phyloP scores from a whole-genome alignment of 441 rosid species.

The Aquilaria agallochum region DNA sequence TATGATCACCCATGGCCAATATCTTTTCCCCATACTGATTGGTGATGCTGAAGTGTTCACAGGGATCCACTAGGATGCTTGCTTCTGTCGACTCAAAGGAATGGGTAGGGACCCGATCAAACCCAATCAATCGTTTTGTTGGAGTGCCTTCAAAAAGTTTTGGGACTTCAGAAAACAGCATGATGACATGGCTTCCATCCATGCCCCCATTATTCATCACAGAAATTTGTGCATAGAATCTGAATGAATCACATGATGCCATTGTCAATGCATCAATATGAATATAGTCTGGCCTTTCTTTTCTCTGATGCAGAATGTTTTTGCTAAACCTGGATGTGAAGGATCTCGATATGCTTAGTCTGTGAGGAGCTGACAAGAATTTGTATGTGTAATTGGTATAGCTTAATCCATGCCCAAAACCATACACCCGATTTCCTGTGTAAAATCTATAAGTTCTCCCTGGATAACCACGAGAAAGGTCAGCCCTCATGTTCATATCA shows the following conservation, averaged over 20 bases:
- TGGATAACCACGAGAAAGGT: conserved; percentile 52
- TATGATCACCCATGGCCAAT: conserved; percentile 55
- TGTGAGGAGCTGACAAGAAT: conserved; percentile 56
- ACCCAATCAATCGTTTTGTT: conserved; percentile 68
- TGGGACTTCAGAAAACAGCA: conserved; percentile 61
- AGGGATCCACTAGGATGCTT: conserved; percentile 65
- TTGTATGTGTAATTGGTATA: conserved; percentile 55
- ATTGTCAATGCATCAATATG: conserved; percentile 23
- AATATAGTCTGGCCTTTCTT: conserved; percentile 24
- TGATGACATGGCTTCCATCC: conserved; percentile 71
- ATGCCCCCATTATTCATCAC: conserved; percentile 57
- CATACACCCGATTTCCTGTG: conserved; percentile 55
- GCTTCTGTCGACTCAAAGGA: conserved; percentile 33
- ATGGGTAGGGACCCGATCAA: conserved; percentile 55
- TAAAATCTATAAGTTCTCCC: conserved; percentile 81
- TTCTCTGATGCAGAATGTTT: conserved; percentile 33
- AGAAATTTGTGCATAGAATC: conserved; percentile 39
- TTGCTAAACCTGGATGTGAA: conserved; percentile 24
- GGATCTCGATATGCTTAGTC: conserved; percentile 32
- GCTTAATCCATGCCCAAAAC: conserved; percentile 81
- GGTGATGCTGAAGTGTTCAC: conserved; percentile 59
- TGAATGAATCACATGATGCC: conserved; percentile 43
- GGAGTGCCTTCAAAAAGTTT: conserved; percentile 43
- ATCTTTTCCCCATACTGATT: conserved; percentile 56
- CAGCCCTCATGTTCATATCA: conserved; percentile 65